Evolutionary conservation across 805 yeast species (phyloP), one percentile per base, ranked within the genome.

Genomic region (Wickerhamomyces silvicola): DNA sequence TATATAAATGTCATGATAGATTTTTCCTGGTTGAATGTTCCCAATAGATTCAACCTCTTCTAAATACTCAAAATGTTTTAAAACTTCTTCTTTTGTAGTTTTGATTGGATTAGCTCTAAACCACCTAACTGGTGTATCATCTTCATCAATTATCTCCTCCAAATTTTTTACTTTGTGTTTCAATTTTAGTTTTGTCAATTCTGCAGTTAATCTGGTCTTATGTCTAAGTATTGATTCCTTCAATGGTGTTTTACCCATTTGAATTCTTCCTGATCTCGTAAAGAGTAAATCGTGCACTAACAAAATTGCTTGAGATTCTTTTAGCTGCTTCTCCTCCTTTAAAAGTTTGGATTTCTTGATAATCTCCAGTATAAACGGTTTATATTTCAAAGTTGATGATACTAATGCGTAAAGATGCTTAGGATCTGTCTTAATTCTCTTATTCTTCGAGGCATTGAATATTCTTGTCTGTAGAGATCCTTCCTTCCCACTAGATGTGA

Each of bases 371-470:
- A 92, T 65, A 43, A 73, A 76, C 10, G 75, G 78, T 45, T 75
- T 76, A 56, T 78, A 84, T 50, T 72, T 78, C 49, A 86, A 60
- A 2, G 95, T 75, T 4, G 94, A 82, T 20, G 77, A 66, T 16
- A 87, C 86, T 18, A 90, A 60, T 1, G 97, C 98, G 62, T 68
- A 86, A 2, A 88, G 60, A 51, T 90, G 96, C 48, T 82, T 84
- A 1, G 97, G 94, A 37, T 86, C 75, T 0, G 78, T 62, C 47
- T 70, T 64, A 35, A 79, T 53, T 45, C 63, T 65, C 33, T 62
- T 65, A 27, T 55, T 57, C 37, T 61, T 70, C 7, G 75, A 55
- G 2, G 70, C 64, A 26, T 65, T 70, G 48, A 76, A 68, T 4
- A 78, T 66, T 17, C 78, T 51, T 5, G 64, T 59, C 40, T 71